Evolutionary conservation across 1,284 basidiomycete species (phyloP), one percentile per base, ranked within the genome.

Genomic region (Ceratobasidium sp.): DNA sequence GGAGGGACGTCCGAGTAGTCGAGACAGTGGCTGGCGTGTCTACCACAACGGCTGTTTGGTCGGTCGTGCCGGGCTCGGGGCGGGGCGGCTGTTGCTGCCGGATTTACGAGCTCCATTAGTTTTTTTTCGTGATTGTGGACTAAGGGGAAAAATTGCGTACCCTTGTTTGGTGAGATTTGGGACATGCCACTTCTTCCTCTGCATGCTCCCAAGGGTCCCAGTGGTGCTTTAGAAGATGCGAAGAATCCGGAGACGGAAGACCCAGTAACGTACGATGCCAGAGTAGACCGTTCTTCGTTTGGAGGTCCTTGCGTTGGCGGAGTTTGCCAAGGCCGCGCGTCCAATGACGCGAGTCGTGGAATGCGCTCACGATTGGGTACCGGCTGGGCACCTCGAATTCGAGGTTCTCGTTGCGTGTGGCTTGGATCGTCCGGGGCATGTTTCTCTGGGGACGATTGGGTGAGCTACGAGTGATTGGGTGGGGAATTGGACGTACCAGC

Each of bases 271-370:
- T 53, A n/a, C 19, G 63, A 31, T 65, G 63, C n/a, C 24, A 43
- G 2, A 24, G 13, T 3, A 64, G 48, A n/a, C 19, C 43, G 5
- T 29, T 8, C 39, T 8, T 13, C 8, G 19, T 31, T 14, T 29
- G 24, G 4, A 65, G 41, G 16, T 65, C 51, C 14, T 27, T n/a
- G 48, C 63, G 63, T 2, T 16, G 63, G 29, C 24, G 29, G 6
- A 65, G 48, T 34, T 49, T 53, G 59, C 63, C 69, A 2, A 34
- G 56, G 24, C 62, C 11, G 1, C 69, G 58, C 48, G 53, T 62
- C 58, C 69, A 62, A 1, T 22, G 16, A 22, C 59, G 58, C 1
- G 59, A 53, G 13, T 49, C 14, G 22, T 53, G 69, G 59, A 61
- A 58, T 19, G 69, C 48, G 46, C 22, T n/a, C 39, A 11, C 43